Evolutionary conservation across 2,329 filamentous ascomycete genomes (phyloP), one percentile per base, ranked within the genome.

Genomic region (Monascus ruber): DNA sequence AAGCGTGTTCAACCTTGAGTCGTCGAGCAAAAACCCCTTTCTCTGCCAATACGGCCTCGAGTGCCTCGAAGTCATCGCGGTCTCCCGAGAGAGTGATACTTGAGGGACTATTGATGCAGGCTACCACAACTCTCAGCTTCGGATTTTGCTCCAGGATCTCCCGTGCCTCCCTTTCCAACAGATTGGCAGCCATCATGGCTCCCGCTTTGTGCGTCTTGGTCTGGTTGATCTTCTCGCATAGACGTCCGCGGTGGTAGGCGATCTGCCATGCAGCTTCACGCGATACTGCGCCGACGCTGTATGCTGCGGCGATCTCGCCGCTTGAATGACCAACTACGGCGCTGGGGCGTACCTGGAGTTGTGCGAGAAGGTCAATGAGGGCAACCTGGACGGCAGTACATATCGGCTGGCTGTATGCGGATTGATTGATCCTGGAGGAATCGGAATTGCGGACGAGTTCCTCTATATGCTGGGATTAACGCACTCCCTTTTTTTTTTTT

Each of bases 291-390:
- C 53, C 51, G 4, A 42, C 39, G 5, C 52, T 44, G 35, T 60
- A 64, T 0, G 54, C 53, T 4, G 55, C 43, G 32, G 55, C 54
- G 27, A 57, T 52, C 26, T 56, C 54, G 1, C 54, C 54, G n/a
- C 46, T 50, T 1, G 53, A 56, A 42, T 56, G 54, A 0, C 54
- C 53, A 1, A 44, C 42, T 2, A 56, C 51, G 1, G 44, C 45
- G 11, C 41, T 37, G 5, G 52, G 46, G 1, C 40, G 7, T 10
- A 56, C 45, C 3, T 24, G 39, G 46, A 49, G 55, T 1, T 41
- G 42, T 10, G 31, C 8, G 1, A 56, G 41, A 4, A 56, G 37
- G 8, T 55, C 51, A 0, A 56, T 43, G 1, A 57, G 35, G 4
- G 48, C 54, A 0, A 57, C 46, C 25, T 57, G 54, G 5, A 57